Evolutionary conservation across 306 rosid genomes (phyloP), one percentile per base, ranked within the genome.

Genomic region (Prunus davidiana): DNA sequence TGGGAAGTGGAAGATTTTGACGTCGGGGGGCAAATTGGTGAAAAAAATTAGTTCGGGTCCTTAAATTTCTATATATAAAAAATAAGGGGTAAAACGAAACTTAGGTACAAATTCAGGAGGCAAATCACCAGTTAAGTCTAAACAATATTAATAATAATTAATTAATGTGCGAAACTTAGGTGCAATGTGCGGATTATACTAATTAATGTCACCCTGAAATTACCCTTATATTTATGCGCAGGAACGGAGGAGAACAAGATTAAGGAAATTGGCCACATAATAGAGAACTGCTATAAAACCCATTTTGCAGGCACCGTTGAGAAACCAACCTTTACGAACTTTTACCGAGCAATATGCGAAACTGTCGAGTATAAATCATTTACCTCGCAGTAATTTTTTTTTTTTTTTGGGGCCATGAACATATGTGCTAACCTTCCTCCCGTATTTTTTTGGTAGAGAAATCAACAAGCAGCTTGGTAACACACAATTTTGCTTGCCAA

Each of bases 331-430:
- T 24, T 34, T 3, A 22, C 77, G 12, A 66, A 75, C 1, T 88
- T 88, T 84, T 88, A 86, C 78, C 18, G 72, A 25, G 87, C 81
- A 74, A 64, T 92, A 55, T 85, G 79, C 84, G 49, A 65, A 66
- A 77, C 80, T 38, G 87, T 92, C 84, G 87, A 81, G 97, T 92
- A 90, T 16, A 71, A 62, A 5, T 78, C 14, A 1, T 5, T 18
- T 70, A 64, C 2, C 45, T 46, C 30, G 4, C 34, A 38, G 16
- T 47, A 6, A 55, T 50, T 55, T 5, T 8, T 19, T n/a, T 28
- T 28, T 72, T 19, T 3, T 1, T 38, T 38, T 7, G 0, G 43
- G 43, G 43, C 9, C 8, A 38, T 38, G 43, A 38, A 38, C 43
- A 38, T 34, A 34, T 56, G 49, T 70, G 62, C 30, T 54, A 20